Conservation (phyloP, 805 yeast species). For the Candida schatavii region DNA sequence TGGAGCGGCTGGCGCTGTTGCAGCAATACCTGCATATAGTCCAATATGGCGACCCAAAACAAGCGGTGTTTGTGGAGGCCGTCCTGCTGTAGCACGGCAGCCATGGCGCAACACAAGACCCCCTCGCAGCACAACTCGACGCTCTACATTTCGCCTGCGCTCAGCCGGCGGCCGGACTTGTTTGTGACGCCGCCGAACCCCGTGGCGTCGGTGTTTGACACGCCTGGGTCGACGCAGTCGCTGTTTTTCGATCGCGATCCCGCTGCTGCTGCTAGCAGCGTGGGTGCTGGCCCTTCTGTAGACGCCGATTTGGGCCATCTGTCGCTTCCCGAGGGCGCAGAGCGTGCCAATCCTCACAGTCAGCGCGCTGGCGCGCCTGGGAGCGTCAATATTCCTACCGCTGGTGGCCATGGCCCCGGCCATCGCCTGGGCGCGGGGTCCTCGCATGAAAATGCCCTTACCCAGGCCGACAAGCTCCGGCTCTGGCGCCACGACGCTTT, state of each 20-base stretch:
- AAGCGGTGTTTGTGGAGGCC: too few relatives aligned
- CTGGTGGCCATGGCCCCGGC: neutral
- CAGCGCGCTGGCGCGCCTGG: neutral
- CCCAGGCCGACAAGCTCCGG: conserved; percentile 82
- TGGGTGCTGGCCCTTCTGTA: neutral
- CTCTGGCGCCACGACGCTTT: conserved; percentile 93
- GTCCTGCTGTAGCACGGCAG: too few relatives aligned
- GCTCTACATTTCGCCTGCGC: conserved; percentile 67
- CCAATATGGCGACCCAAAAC: too few relatives aligned
- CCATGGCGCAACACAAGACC: conserved; percentile 19
- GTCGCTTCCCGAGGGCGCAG: neutral
- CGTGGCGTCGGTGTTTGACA: conserved; percentile 38
- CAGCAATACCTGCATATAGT: too few relatives aligned
- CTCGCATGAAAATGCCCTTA: conserved; percentile 39
- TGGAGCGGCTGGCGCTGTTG: too few relatives aligned
- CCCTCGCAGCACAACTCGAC: conserved; percentile 70
- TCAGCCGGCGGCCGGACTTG: conserved; percentile 40
- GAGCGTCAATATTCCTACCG: neutral
- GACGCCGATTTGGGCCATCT: neutral
- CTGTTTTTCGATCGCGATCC: conserved; percentile 30
- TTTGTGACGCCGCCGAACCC: conserved; percentile 51
- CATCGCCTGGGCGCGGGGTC: conserved; percentile 2
- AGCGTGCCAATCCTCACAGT: neutral
- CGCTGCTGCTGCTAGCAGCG: neutral
- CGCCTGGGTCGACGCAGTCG: conserved; percentile 39